phyloP scores from a whole-genome alignment of 2,329 filamentous ascomycete genomes.

The Cladophialophora bantiana region DNA sequence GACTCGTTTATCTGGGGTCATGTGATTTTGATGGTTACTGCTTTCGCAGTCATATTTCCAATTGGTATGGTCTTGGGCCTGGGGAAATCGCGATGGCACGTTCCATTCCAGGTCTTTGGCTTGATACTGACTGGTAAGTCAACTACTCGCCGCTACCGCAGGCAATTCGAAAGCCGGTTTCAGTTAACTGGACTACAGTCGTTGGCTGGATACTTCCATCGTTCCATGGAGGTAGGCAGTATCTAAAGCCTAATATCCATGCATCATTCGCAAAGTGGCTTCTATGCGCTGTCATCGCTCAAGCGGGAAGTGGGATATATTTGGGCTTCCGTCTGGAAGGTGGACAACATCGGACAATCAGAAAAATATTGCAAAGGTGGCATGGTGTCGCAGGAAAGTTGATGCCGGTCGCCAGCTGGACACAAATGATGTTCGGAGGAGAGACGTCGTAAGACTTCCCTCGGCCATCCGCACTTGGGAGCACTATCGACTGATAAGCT shows the following conservation, averaged over 20 bases:
- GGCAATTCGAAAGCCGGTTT: neutral
- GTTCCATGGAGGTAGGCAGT: neutral
- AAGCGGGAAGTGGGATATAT: neutral
- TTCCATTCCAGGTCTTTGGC: neutral
- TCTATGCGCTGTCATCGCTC: neutral
- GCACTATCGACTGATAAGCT: neutral
- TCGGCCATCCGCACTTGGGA: neutral
- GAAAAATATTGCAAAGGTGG: neutral
- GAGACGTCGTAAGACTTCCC: neutral
- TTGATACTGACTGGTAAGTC: neutral
- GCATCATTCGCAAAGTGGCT: neutral
- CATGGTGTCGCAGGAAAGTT: neutral
- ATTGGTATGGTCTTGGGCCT: neutral
- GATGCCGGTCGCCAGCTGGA: neutral
- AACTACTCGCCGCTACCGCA: too few relatives aligned
- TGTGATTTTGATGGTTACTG: neutral
- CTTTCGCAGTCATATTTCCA: neutral
- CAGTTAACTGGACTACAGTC: neutral
- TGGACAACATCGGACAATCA: neutral
- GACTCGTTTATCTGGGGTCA: neutral
- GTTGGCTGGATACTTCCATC: neutral
- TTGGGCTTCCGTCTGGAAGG: neutral
- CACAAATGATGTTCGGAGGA: neutral
- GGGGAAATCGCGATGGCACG: neutral
- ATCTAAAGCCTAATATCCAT: neutral